phyloP scores from a whole-genome alignment of 495 filamentous ascomycete species.

The Neurospora terricola region DNA sequence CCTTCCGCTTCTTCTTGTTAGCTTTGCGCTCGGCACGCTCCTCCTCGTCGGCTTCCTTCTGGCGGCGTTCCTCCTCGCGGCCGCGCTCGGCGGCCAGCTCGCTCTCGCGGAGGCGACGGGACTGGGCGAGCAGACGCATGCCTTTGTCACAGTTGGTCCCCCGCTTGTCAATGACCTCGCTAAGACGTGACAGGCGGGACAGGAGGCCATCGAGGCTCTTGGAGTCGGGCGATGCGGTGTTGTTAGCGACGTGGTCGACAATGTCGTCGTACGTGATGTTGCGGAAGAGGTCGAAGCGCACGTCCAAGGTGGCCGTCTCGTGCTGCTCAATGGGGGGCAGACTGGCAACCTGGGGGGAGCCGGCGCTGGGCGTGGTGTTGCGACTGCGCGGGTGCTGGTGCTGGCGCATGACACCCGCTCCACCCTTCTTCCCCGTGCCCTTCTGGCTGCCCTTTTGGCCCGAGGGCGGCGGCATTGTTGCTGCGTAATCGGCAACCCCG shows the following conservation, averaged over 20 bases:
- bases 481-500: neutral
- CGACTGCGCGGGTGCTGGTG: constrained; percentile 55
- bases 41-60: constrained; percentile 30
- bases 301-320: constrained; percentile 55
- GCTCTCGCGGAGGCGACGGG: constrained; percentile 48
- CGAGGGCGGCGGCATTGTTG: constrained; percentile 39
- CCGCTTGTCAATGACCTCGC: constrained; percentile 54
- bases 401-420: constrained; percentile 50
- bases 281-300: constrained; percentile 40
- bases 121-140: constrained; percentile 59
- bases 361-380: constrained; percentile 72
- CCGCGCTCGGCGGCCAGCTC: constrained; percentile 35
- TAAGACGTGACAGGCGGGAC: constrained; percentile 54
- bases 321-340: constrained; percentile 45
- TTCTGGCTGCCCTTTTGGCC: constrained; percentile 64
- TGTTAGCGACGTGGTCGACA: constrained; percentile 52
- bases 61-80: constrained; percentile 28
- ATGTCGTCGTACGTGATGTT: constrained; percentile 62
- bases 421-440: constrained; percentile 64
- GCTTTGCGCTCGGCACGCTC: constrained; percentile 39
- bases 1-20: constrained; percentile 51
- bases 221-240: constrained; percentile 61
- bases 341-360: constrained; percentile 32
- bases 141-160: constrained; percentile 56
- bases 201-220: constrained; percentile 60